Evolutionary conservation across 2,329 filamentous ascomycete species (phyloP), one percentile per base, ranked within the genome.

Genomic region (Colletotrichum gloeosporioides): DNA sequence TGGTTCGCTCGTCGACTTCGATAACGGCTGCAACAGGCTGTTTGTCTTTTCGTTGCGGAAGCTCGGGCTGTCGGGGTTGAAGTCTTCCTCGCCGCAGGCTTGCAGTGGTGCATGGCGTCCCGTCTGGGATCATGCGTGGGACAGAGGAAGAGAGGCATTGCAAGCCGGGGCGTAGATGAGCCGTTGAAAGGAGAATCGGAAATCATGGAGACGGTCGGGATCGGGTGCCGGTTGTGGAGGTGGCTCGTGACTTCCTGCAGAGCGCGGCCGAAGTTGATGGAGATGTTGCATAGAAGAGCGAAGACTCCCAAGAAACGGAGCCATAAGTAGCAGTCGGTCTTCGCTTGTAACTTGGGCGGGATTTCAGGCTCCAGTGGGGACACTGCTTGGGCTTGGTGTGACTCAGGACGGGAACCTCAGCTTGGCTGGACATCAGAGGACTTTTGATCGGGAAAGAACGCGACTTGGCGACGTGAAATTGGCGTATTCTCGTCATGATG

Each of bases 261-360:
- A 59, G 55, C 13, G 6, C 13, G 10, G 25, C 25, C 2, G 55
- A 59, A 59, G 3, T 59, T 5, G 25, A 0, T 16, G 13, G 15
- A 16, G 1, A 59, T 59, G 2, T 16, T 6, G 0, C 0, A 16
- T 1, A 1, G 55, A 59, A 15, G 5, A 29, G 15, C 8, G 55
- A 59, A 0, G 27, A 31, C 55, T 31, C 55, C 0, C 15, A 7
- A 31, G 55, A 27, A 59, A 59, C 22, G 22, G 13, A 27, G 29
- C 0, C 0, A 10, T 8, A 6, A 59, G 55, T 29, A 12, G 55
- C 15, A 59, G n/a, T 59, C 15, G 55, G 29, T 59, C 55, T 59
- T 59, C 15, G 8, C 55, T 59, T 59, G 25, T 18, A 9, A 59
- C 25, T 27, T 12, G 0, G 13, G 55, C 22, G 27, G 55, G 0